Evolutionary conservation across 2,329 filamentous ascomycete genomes (phyloP).

Genomic region (Clonostachys chloroleuca): DNA sequence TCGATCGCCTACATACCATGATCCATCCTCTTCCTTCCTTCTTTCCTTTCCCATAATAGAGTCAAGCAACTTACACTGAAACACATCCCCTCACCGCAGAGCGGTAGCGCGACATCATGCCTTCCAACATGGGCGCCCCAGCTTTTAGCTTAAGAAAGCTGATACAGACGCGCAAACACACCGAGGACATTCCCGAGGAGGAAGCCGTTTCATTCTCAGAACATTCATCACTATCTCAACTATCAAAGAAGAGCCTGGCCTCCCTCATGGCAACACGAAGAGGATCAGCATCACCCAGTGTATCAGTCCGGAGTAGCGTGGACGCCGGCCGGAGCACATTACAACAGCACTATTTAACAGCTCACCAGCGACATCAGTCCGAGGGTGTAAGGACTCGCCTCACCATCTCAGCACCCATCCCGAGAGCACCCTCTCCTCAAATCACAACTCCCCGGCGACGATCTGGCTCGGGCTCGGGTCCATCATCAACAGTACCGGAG

Average conservation of each 20-base stretch:
- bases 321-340: not conserved
- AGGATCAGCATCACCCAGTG: not conserved
- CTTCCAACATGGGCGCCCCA: not conserved
- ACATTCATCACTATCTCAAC: not conserved
- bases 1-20: no score
- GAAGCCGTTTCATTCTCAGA: not conserved
- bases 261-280: not conserved
- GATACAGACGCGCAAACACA: conserved; percentile 1
- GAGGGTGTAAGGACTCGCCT: no score
- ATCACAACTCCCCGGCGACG: not conserved
- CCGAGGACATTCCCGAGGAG: not conserved
- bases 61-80: no score
- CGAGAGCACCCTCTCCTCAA: not conserved
- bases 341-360: not conserved
- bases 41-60: no score
- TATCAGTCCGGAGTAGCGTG: not conserved
- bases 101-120: no score
- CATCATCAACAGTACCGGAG: no score
- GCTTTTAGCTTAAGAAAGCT: conserved; percentile 2
- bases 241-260: not conserved
- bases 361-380: no score
- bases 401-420: no score
- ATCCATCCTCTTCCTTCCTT: no score
- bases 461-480: no score
- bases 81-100: no score